Conservation (phyloP, 192 early-diverging fungal species). For the Polychytrium aggregatum region DNA sequence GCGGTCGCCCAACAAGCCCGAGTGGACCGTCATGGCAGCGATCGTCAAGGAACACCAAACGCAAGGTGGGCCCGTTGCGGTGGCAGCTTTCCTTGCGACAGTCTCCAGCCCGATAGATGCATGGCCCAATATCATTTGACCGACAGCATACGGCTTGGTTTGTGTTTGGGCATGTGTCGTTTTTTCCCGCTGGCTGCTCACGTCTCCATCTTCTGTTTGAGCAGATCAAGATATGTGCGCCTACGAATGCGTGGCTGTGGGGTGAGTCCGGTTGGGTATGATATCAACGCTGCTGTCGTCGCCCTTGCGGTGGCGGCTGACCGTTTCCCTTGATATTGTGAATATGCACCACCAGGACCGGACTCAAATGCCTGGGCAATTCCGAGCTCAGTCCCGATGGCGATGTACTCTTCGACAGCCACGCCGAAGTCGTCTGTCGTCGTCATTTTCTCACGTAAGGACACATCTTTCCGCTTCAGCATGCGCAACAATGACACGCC, state of each 20-base stretch:
- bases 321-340: not conserved
- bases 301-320: not conserved
- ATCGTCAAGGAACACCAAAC: conserved; percentile 39
- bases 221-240: not conserved
- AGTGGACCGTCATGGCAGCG: conserved; percentile 82
- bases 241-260: conserved; percentile 17
- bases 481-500: too few species aligned
- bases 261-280: conserved; percentile 5
- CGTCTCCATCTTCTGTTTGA: too few species aligned
- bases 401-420: conserved; percentile 66
- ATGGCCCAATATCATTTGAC: not conserved
- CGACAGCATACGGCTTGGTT: conserved; percentile 3
- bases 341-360: conserved; percentile 43
- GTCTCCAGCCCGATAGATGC: not conserved
- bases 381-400: conserved; percentile 47
- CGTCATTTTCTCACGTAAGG: conserved; percentile 60
- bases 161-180: conserved; percentile 3
- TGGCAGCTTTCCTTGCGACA: too few species aligned
- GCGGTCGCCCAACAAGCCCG: conserved; percentile 28
- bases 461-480: not conserved
- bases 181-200: too few species aligned
- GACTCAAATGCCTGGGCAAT: conserved; percentile 69
- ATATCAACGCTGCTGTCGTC: conserved; percentile 1
- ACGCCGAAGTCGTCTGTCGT: conserved; percentile 81
- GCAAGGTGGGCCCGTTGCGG: not conserved